These are phyloP conservation scores for Xerocomellus intermedius DNA, from an alignment of 768 basidiomycete species.

Conservation along the genomic window DNA sequence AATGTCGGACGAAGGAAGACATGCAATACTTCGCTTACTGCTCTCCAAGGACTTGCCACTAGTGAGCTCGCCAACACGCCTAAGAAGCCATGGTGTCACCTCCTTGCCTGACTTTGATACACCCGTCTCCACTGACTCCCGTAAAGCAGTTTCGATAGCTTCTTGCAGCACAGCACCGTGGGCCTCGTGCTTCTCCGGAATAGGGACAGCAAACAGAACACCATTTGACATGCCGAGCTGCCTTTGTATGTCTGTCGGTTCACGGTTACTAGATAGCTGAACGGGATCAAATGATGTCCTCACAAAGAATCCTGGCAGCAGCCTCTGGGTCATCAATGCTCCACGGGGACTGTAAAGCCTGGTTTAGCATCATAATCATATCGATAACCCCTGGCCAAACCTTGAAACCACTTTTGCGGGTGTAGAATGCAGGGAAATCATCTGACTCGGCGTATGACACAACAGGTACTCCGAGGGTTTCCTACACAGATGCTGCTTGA, in stretches of 20 bases:
- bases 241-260: constrained; percentile 57
- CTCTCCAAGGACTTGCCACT: constrained; percentile 68
- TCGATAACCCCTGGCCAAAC: constrained; percentile 24
- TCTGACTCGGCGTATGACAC: constrained; percentile 69
- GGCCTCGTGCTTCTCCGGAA: constrained; percentile 72
- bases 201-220: constrained; percentile 84
- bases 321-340: constrained; percentile 54
- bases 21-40: constrained; percentile 44
- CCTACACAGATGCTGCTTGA: constrained; percentile 44
- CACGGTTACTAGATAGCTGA: not conserved
- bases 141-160: constrained; percentile 80
- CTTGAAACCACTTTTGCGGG: constrained; percentile 77
- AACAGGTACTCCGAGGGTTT: constrained; percentile 94
- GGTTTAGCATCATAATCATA: not conserved
- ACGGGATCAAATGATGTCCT: constrained; percentile 24
- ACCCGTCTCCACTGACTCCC: constrained; percentile 79
- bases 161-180: constrained; percentile 68
- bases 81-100: constrained; percentile 91
- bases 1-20: not conserved
- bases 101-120: constrained; percentile 82
- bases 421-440: constrained; percentile 96
- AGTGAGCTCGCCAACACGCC: constrained; percentile 79
- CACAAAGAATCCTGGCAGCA: constrained; percentile 78
- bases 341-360: constrained; percentile 69
- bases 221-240: constrained; percentile 75